Percentiles rank a stretch among this genome's conserved stretches.
phyloP scores from a whole-genome alignment of 2,329 filamentous ascomycete genomes.

The Orbilia oligospora region DNA sequence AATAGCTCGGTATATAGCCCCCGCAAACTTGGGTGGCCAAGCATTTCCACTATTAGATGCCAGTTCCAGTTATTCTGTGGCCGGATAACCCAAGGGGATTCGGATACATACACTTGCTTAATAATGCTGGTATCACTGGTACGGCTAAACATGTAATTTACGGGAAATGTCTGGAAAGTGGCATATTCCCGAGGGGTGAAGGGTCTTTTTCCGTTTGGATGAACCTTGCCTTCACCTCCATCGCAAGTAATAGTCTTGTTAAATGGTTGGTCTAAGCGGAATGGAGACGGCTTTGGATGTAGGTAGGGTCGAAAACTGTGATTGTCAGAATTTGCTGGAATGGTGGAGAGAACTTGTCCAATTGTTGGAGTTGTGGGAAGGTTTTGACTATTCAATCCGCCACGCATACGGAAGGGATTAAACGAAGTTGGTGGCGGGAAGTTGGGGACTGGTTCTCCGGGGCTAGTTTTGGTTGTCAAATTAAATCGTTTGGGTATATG shows the following conservation, averaged over 20 bases:
- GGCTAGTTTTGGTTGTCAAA: slow-evolving; percentile 68
- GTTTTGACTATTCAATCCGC: slow-evolving; percentile 63
- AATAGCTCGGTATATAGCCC: slow-evolving; percentile 38
- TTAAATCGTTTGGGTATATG: too few relatives aligned
- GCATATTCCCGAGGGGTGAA: slow-evolving; percentile 80
- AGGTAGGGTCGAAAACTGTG: slow-evolving; percentile 67
- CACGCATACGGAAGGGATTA: slow-evolving; percentile 63
- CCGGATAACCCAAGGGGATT: too few relatives aligned
- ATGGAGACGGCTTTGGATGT: slow-evolving; percentile 48
- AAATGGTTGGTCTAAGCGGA: slow-evolving; percentile 59
- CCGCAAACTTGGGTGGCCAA: slow-evolving; percentile 53
- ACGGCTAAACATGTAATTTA: slow-evolving; percentile 72
- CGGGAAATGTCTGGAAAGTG: slow-evolving; percentile 78
- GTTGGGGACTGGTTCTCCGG: slow-evolving; percentile 78
- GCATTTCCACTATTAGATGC: slow-evolving; percentile 42
- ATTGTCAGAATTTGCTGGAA: slow-evolving; percentile 66
- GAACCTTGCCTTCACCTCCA: slow-evolving; percentile 75
- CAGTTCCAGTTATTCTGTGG: too few relatives aligned
- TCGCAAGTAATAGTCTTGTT: slow-evolving; percentile 74
- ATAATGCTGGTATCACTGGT: slow-evolving; percentile 10
- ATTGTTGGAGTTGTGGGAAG: slow-evolving; percentile 68
- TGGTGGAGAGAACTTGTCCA: slow-evolving; percentile 67
- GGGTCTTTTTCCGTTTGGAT: slow-evolving; percentile 75
- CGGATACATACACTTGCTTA: slow-evolving; percentile 51
- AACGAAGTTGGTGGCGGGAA: slow-evolving; percentile 77